These are phyloP conservation scores for Penicillium sp. DNA, from an alignment of 2,329 filamentous ascomycete species.

Conservation along the genomic window DNA sequence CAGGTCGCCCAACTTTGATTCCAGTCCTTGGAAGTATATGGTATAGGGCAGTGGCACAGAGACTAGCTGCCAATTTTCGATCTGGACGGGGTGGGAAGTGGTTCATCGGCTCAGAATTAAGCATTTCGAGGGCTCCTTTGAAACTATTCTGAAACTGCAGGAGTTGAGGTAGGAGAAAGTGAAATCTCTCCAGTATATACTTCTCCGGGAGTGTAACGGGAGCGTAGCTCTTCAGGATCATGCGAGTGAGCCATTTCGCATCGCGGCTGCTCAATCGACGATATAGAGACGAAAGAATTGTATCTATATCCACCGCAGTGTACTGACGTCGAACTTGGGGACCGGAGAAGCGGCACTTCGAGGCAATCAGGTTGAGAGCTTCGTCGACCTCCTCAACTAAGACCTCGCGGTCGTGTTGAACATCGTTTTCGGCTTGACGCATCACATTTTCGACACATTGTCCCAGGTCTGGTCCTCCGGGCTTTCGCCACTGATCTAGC, in stretches of 20 bases:
- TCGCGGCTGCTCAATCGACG: slow-evolving; percentile 63
- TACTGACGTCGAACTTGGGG: slow-evolving; percentile 53
- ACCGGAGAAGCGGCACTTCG: slow-evolving; percentile 69
- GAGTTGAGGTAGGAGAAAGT: slow-evolving; percentile 68
- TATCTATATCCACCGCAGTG: slow-evolving; percentile 42
- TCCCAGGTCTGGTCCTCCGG: slow-evolving; percentile 66
- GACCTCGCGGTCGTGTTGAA: slow-evolving; percentile 46
- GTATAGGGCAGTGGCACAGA: slow-evolving; percentile 38
- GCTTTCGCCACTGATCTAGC: slow-evolving; percentile 61
- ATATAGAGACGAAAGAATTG: slow-evolving; percentile 58
- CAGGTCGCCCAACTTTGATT: slow-evolving; percentile 63
- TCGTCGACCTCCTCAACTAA: slow-evolving; percentile 72
- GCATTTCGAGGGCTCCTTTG: slow-evolving; percentile 55
- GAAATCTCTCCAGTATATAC: slow-evolving; percentile 60
- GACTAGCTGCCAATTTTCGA: slow-evolving; percentile 27
- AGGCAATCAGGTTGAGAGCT: slow-evolving; percentile 65
- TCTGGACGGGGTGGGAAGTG: slow-evolving; percentile 40
- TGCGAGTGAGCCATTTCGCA: slow-evolving; percentile 81
- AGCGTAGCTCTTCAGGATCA: slow-evolving; percentile 75
- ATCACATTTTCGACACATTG: slow-evolving; percentile 68
- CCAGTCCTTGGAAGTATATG: slow-evolving; percentile 57
- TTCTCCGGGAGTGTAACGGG: slow-evolving; percentile 62
- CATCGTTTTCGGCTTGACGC: slow-evolving; percentile 54
- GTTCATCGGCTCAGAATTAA: slow-evolving; percentile 44
- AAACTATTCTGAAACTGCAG: slow-evolving; percentile 71